Conservation (phyloP, 1,284 basidiomycete species). For the Coniophora puteana region DNA sequence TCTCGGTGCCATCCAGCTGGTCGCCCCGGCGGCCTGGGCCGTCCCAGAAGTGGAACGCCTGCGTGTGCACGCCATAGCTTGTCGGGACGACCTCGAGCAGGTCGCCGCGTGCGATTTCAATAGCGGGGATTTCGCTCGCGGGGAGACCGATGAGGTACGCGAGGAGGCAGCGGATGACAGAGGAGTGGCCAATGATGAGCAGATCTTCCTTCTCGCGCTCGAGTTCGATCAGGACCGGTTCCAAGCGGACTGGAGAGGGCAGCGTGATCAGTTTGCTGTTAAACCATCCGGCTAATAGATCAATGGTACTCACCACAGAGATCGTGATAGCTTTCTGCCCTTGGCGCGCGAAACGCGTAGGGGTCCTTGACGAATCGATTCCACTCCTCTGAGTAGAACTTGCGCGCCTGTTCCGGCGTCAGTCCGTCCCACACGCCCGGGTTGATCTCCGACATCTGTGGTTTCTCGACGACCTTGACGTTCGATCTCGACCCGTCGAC, state of each 20-base stretch:
- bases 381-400: slow-evolving; percentile 93
- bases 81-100: slow-evolving; percentile 88
- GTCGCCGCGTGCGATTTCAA: slow-evolving; percentile 91
- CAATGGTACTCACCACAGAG: slow-evolving; percentile 54
- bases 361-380: slow-evolving; percentile 90
- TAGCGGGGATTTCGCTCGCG: slow-evolving; percentile 95
- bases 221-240: slow-evolving; percentile 81
- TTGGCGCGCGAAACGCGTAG: slow-evolving; percentile 87
- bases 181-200: slow-evolving; percentile 82
- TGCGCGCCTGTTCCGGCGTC: slow-evolving; percentile 85
- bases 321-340: slow-evolving; percentile 94
- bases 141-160: slow-evolving; percentile 92
- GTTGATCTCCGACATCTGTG: slow-evolving; percentile 97
- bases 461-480: slow-evolving; percentile 89
- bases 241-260: slow-evolving; percentile 59
- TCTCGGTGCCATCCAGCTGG: slow-evolving; percentile 34
- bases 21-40: slow-evolving; percentile 62
- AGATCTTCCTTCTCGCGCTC: slow-evolving; percentile 79
- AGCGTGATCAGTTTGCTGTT: not conserved
- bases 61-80: slow-evolving; percentile 84
- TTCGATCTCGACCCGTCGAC: slow-evolving; percentile 35
- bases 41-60: slow-evolving; percentile 92
- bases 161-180: slow-evolving; percentile 95
- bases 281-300: not conserved
- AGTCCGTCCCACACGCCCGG: slow-evolving; percentile 97